Conservation (phyloP, 345 rosid genomes). For the Angophora floribunda region DNA sequence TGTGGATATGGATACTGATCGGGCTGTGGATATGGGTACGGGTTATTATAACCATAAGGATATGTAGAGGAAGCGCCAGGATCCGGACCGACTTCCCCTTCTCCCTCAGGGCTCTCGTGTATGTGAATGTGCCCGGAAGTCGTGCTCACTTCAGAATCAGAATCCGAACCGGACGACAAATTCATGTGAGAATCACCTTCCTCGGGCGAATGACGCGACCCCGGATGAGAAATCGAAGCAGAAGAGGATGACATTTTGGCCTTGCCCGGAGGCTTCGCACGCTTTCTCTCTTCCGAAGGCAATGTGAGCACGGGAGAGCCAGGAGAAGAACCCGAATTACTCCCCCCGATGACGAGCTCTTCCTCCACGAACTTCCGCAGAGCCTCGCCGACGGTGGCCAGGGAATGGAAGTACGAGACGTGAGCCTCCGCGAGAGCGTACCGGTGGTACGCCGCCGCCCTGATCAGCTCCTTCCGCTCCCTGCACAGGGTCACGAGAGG, state of each 20-base stretch:
- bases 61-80: not conserved
- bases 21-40: conserved; percentile 6
- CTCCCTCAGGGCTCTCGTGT: conserved; percentile 14
- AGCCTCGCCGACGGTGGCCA: conserved; percentile 69
- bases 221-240: conserved; percentile 55
- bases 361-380: conserved; percentile 75
- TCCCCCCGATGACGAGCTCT: conserved; percentile 46
- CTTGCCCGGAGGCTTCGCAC: not conserved
- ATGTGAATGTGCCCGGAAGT: conserved; percentile 47
- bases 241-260: conserved; percentile 34
- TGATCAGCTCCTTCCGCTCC: conserved; percentile 62
- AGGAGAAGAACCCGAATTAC: conserved; percentile 11
- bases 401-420: conserved; percentile 59
- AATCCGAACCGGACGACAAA: conserved; percentile 55
- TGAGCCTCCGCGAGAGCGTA: conserved; percentile 88
- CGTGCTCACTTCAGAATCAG: conserved; percentile 32
- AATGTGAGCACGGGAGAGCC: conserved; percentile 75
- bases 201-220: conserved; percentile 8
- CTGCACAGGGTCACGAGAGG: conserved; percentile 68
- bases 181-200: conserved; percentile 45
- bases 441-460: conserved; percentile 65
- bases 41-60: conserved; percentile 5
- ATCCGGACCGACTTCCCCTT: not conserved
- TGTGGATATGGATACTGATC: not conserved
- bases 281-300: conserved; percentile 65